Evolutionary conservation across 371 early-diverging fungal genomes (phyloP).

Genomic region (Mucor mucedo): DNA sequence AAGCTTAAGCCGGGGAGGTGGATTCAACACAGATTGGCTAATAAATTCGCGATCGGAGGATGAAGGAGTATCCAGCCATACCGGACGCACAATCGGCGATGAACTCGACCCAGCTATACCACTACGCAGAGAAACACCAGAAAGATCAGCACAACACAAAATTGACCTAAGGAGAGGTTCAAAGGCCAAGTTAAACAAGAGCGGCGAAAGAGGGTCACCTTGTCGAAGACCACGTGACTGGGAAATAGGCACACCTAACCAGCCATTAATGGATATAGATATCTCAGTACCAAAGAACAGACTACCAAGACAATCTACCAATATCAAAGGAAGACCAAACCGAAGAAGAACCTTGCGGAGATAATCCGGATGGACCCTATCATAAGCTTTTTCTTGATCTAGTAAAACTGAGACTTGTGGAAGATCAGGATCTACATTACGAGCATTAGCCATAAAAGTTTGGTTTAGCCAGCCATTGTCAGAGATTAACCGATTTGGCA

Average conservation of each 20-base stretch:
- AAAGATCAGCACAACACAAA: no score
- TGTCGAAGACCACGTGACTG: slow-evolving; percentile 17
- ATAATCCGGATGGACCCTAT: slow-evolving; percentile 21
- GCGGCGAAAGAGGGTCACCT: slow-evolving; percentile 22
- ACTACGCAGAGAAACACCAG: no score
- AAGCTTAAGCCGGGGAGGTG: no score
- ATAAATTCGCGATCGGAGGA: no score
- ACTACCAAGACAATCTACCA: background rate
- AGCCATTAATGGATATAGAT: slow-evolving; percentile 1
- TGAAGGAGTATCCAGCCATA: no score
- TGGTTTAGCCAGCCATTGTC: slow-evolving; percentile 2
- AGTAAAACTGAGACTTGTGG: slow-evolving; percentile 8
- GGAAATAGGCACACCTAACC: background rate
- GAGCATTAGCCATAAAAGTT: background rate
- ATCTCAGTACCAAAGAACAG: background rate
- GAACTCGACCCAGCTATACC: no score
- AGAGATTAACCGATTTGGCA: slow-evolving; percentile 10
- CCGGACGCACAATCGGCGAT: no score
- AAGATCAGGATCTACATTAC: no score
- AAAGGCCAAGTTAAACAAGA: slow-evolving; percentile 25
- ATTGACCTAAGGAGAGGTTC: no score
- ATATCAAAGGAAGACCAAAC: slow-evolving; percentile 11
- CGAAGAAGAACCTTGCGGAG: background rate
- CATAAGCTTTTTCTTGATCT: slow-evolving; percentile 29
- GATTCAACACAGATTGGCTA: no score